These are phyloP conservation scores for Aspergillus melleus DNA, from an alignment of 2,329 filamentous ascomycete genomes.

Conservation along the genomic window DNA sequence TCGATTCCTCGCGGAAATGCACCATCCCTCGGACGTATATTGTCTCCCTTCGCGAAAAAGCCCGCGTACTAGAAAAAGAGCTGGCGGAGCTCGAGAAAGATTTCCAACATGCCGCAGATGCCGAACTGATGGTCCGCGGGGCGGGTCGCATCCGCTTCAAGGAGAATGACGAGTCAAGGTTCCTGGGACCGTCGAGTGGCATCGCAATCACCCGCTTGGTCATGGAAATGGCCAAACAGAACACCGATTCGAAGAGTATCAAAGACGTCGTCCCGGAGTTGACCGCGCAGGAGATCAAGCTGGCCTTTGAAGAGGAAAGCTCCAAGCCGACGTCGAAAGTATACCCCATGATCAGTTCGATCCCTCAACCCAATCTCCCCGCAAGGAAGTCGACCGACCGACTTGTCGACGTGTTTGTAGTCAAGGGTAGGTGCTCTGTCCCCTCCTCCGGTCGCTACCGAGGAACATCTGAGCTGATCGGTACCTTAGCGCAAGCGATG, in stretches of 20 bases:
- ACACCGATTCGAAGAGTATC: conserved; percentile 86
- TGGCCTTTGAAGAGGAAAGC: conserved; percentile 66
- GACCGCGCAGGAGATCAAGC: conserved; percentile 65
- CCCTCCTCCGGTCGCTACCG: neutral
- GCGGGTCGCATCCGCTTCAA: conserved; percentile 82
- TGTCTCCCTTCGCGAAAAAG: conserved; percentile 83
- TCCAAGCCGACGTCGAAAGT: conserved; percentile 71
- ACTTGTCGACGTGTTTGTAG: conserved; percentile 80
- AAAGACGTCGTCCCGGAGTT: conserved; percentile 85
- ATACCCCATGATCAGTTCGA: conserved; percentile 85
- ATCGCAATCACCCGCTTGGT: conserved; percentile 93
- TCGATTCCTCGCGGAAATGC: conserved; percentile 80
- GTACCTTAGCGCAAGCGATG: conserved; percentile 72
- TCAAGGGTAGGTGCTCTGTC: conserved; percentile 63
- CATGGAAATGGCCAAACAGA: conserved; percentile 95
- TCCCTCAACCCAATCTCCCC: conserved; percentile 74
- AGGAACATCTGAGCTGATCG: conserved; percentile 17
- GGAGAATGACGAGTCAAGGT: conserved; percentile 84
- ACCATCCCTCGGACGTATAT: conserved; percentile 92
- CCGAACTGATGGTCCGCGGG: conserved; percentile 82
- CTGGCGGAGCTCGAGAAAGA: conserved; percentile 76
- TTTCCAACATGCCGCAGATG: conserved; percentile 67
- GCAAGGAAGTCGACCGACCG: conserved; percentile 71
- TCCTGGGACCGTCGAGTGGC: conserved; percentile 89
- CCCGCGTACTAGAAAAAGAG: conserved; percentile 78